Base-by-base conservation (phyloP, 202 grass and related monocot genomes). In the Miscanthus sacchariflorus region DNA sequence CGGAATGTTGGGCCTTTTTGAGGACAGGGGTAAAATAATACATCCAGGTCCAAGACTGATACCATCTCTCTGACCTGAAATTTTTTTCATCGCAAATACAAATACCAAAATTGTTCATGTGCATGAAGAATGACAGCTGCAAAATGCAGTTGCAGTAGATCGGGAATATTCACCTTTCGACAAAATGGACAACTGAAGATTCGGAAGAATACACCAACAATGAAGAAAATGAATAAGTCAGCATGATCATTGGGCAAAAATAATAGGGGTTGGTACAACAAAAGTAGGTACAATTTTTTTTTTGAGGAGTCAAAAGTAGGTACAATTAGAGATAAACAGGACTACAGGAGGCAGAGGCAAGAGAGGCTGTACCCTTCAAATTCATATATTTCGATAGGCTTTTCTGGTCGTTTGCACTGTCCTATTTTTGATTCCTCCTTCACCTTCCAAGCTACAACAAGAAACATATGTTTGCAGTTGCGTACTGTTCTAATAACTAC, bases 131-230 rank as follows among this genome's bases (percentile, higher is more conserved):
- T 63, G 63, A 17, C 6, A 49, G 35, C 7, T 81, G 74, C 5
- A 44, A 78, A 48, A 25, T 14, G 78, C 25, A 74, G 13, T 63
- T 70, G 23, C 9, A 67, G 50, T 2, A 61, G 46, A 9, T 4
- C 48, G 10, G 70, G 50, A 44, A 54, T 70, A 67, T 78, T 88
- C 86, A 98, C 96, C 96, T 98, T 98, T 5, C 92, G 87, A 84
- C 96, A 98, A 85, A 98, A 98, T n/a, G 96, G 96, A 81, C 96
- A 98, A 6, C 96, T 98, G 92, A 76, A 86, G 71, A 80, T 80
- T 85, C 63, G n/a, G 38, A 72, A 89, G 30, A 68, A 36, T 40
- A 82, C 73, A 86, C 44, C 86, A 44, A 81, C 56, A 84, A 14
- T 70, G 67, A 80, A 78, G 36, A 4, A 44, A 80, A 81, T 18